Evolutionary conservation across 441 rosid species (phyloP).

Genomic region (Breynia disticha): DNA sequence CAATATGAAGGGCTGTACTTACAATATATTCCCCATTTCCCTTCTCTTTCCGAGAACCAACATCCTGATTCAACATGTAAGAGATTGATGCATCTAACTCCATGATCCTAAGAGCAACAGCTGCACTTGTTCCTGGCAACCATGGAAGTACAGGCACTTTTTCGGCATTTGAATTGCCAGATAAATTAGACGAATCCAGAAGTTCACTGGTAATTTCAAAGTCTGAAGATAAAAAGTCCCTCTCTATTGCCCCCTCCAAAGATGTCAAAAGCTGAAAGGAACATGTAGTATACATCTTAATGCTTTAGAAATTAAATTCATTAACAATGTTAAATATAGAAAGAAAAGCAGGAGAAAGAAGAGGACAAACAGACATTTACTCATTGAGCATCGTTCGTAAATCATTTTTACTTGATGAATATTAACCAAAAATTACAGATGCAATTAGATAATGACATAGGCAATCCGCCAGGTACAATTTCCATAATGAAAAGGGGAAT

Average conservation of each 20-base stretch:
- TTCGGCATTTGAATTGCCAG: constrained; percentile 15
- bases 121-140: constrained; percentile 81
- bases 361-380: no score
- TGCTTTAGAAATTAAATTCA: no score
- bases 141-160: constrained; percentile 64
- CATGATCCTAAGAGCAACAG: constrained; percentile 73
- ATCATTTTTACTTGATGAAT: no score
- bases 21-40: constrained; percentile 18
- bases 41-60: constrained; percentile 30
- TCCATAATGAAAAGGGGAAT: no score
- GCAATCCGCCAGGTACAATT: no score
- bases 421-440: no score
- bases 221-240: constrained; percentile 51
- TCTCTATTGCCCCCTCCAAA: constrained; percentile 64
- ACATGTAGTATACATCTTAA: not conserved
- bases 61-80: constrained; percentile 43
- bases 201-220: constrained; percentile 69
- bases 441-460: no score
- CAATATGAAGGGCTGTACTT: not conserved
- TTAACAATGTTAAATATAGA: no score
- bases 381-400: no score
- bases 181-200: constrained; percentile 24
- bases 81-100: constrained; percentile 67
- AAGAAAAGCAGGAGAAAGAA: no score
- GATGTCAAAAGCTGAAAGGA: constrained; percentile 54